Conservation (phyloP, 805 yeast species). For the Schizosaccharomyces octosporus region DNA sequence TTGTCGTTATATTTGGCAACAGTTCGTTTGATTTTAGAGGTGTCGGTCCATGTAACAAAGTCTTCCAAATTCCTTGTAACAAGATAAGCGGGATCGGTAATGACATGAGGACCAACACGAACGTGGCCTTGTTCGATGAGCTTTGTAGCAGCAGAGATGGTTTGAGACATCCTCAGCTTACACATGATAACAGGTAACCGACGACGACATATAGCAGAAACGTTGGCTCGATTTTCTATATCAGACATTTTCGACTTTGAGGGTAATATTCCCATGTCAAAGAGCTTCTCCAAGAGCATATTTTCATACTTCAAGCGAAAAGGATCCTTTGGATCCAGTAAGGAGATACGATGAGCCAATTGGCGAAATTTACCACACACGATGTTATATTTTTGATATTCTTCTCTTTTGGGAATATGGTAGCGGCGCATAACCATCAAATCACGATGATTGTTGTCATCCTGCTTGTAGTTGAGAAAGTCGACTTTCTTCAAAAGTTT, state of each 20-base stretch:
- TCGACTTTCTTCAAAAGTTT: constrained; percentile 50
- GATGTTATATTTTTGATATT: constrained; percentile 78
- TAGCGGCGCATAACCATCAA: constrained; percentile 89
- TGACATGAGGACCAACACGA: constrained; percentile 84
- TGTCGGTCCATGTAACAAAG: constrained; percentile 93
- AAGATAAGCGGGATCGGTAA: constrained; percentile 85
- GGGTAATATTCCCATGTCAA: constrained; percentile 66
- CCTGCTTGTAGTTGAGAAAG: constrained; percentile 75
- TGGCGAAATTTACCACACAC: constrained; percentile 81
- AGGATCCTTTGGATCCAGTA: constrained; percentile 70
- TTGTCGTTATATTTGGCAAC: constrained; percentile 64
- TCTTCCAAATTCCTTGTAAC: constrained; percentile 87
- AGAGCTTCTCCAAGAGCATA: constrained; percentile 61
- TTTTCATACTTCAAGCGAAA: constrained; percentile 74
- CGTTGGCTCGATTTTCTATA: constrained; percentile 74
- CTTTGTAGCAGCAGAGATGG: constrained; percentile 65
- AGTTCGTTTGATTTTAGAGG: constrained; percentile 74
- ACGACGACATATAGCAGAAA: constrained; percentile 75
- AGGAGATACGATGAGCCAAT: constrained; percentile 61
- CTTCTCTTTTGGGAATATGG: constrained; percentile 84
- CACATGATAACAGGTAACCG: constrained; percentile 89
- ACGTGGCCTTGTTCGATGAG: constrained; percentile 94
- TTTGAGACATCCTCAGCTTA: constrained; percentile 79
- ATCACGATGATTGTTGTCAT: constrained; percentile 66
- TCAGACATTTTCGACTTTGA: constrained; percentile 80